Conservation (phyloP, 2,329 filamentous ascomycete species). For the Fusarium nanum region DNA sequence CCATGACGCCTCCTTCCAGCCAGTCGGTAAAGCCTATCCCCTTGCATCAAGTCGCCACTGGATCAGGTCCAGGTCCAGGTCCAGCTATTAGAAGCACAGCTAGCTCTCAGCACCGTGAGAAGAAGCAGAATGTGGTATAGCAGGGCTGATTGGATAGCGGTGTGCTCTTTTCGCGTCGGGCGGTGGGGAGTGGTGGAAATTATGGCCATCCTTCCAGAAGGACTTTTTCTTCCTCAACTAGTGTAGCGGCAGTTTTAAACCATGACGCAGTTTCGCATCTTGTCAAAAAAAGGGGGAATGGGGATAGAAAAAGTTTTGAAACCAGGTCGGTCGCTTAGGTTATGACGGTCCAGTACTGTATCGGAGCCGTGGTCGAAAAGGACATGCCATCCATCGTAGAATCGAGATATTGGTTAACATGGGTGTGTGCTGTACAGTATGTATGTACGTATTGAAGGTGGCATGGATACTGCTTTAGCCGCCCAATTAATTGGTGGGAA, state of each 20-base stretch:
- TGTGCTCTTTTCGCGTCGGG: slow-evolving; percentile 33
- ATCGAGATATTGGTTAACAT: neutral
- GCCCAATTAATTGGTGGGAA: slow-evolving; percentile 1
- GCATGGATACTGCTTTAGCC: neutral
- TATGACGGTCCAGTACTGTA: neutral
- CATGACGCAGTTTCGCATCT: slow-evolving; percentile 22
- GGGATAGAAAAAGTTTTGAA: slow-evolving; percentile 1
- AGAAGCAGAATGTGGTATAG: slow-evolving; percentile 24
- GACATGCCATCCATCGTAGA: neutral
- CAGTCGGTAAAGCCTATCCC: slow-evolving; percentile 35
- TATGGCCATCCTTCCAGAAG: slow-evolving; percentile 40
- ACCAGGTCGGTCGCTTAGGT: neutral
- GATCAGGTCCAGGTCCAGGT: neutral
- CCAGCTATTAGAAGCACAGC: neutral
- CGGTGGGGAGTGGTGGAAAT: slow-evolving; percentile 45
- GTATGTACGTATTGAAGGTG: neutral
- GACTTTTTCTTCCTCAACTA: slow-evolving; percentile 8
- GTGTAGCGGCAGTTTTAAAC: slow-evolving; percentile 28
- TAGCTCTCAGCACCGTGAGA: neutral
- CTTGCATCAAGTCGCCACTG: slow-evolving; percentile 32
- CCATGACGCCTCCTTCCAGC: slow-evolving; percentile 28
- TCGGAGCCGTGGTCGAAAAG: neutral
- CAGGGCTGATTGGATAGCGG: slow-evolving; percentile 47
- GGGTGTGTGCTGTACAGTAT: neutral
- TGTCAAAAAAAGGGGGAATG: neutral